Evolutionary conservation across 1,284 basidiomycete genomes (phyloP), one percentile per base, ranked within the genome.

Genomic region (Trichosporon sp.): DNA sequence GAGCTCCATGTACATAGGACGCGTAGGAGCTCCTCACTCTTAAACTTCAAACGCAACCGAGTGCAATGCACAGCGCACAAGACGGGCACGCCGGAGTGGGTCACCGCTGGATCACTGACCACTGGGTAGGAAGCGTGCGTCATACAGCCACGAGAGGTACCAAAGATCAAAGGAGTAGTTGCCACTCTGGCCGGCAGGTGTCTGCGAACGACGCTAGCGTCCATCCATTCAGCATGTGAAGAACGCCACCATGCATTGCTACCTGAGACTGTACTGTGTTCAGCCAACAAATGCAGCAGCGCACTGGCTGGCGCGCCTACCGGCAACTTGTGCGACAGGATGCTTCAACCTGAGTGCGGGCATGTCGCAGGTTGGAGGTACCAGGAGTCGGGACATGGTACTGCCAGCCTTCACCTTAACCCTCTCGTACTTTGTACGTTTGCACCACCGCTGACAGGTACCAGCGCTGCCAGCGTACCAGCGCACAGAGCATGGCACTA

Each of bases 371-470:
- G 21, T 54, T 8, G 8, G 21, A 54, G 51, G 51, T 26, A 54
- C 51, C 51, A 54, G 51, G 21, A 2, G 19, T 54, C 51, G 51
- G 51, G 26, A 21, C 19, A 7, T 51, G 26, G 26, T 26, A 16
- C 10, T 54, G 51, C 51, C 51, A 54, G 51, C 51, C 51, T 54
- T 54, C 51, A 54, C 21, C 51, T 26, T 26, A 21, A 21, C 51
- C 51, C 51, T 54, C 51, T 21, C 19, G 14, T 21, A 21, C 51
- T 6, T 16, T 54, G 51, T 54, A 54, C 51, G 43, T n/a, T n/a
- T 46, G 43, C 16, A n/a, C 43, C 43, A 46, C 38, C 2, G 43
- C 16, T 16, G 43, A 46, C 38, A 40, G 38, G 43, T n/a, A 46
- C 43, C 43, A 46, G 26, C 26, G 43, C 6, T n/a, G n/a, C 43